Conservation (phyloP, 306 rosid genomes). For the Trifolium repens region DNA sequence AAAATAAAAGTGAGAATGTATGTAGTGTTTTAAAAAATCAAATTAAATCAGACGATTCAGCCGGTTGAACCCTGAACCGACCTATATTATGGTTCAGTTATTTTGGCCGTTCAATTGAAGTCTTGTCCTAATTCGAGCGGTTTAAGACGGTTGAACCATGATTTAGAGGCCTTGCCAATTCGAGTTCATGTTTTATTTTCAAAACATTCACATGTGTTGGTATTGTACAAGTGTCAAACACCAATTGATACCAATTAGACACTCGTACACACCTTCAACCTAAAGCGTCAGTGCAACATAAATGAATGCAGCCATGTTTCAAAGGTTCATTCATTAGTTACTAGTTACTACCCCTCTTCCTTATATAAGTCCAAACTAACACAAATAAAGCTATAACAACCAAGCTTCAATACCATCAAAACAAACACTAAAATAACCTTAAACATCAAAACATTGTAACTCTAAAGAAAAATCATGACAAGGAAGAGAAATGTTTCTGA, state of each 20-base stretch:
- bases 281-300: neutral
- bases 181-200: neutral
- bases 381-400: neutral
- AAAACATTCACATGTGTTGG: neutral
- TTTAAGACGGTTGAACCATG: neutral
- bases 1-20: neutral
- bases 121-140: neutral
- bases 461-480: constrained; percentile 49
- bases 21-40: neutral
- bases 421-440: neutral
- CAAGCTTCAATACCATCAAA: neutral
- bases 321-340: neutral
- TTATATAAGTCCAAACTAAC: neutral
- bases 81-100: neutral
- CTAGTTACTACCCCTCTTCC: neutral
- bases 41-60: neutral
- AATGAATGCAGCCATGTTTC: neutral
- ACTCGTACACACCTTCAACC: neutral
- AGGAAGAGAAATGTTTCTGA: constrained; percentile 76
- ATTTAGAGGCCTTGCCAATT: neutral
- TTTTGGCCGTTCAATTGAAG: neutral
- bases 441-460: neutral
- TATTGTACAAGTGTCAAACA: neutral
- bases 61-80: neutral
- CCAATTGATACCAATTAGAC: neutral